A percentile compares a stretch with the other conserved stretches of the same genome.
Evolutionary conservation across 768 basidiomycete species (phyloP).

Genomic region (Hygrocybe coccinea): DNA sequence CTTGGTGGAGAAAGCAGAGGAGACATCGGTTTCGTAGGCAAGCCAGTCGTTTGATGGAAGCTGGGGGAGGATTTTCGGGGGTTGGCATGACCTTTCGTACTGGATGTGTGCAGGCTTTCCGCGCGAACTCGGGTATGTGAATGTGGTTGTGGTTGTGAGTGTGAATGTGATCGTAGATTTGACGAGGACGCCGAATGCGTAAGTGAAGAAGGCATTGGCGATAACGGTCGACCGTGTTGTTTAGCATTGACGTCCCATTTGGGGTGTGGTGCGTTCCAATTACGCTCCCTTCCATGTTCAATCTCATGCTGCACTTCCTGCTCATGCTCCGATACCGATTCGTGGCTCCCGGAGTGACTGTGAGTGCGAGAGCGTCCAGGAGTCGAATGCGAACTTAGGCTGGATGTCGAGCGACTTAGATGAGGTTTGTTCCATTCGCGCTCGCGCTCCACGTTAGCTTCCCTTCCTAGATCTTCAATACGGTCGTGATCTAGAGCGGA

Average conservation of each 20-base stretch:
- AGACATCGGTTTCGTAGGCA: neutral
- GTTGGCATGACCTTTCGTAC: too few relatives aligned
- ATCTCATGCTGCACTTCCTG: conserved; percentile 31
- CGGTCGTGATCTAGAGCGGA: conserved; percentile 42
- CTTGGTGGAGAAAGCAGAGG: conserved; percentile 5
- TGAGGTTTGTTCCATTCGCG: conserved; percentile 52
- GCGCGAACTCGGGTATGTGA: conserved; percentile 13
- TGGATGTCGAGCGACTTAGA: conserved; percentile 41
- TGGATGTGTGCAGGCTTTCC: conserved; percentile 17
- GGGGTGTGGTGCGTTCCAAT: conserved; percentile 67
- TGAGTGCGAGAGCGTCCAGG: conserved; percentile 30
- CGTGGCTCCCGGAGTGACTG: conserved; percentile 35
- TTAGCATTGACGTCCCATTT: conserved; percentile 38
- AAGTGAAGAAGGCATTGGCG: conserved; percentile 11
- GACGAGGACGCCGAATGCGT: conserved; percentile 10
- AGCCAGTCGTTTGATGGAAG: neutral
- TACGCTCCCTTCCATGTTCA: conserved; percentile 55
- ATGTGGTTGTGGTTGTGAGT: conserved; percentile 8
- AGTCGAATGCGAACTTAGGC: conserved; percentile 36
- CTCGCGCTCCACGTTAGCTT: conserved; percentile 46
- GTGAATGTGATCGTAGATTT: conserved; percentile 8
- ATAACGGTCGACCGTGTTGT: conserved; percentile 11
- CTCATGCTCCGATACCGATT: conserved; percentile 4
- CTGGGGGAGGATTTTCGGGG: too few relatives aligned
- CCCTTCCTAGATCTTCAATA: conserved; percentile 37